These are phyloP conservation scores for Linnemannia zychae DNA, from an alignment of 192 early-diverging fungal species.

Conservation along the genomic window DNA sequence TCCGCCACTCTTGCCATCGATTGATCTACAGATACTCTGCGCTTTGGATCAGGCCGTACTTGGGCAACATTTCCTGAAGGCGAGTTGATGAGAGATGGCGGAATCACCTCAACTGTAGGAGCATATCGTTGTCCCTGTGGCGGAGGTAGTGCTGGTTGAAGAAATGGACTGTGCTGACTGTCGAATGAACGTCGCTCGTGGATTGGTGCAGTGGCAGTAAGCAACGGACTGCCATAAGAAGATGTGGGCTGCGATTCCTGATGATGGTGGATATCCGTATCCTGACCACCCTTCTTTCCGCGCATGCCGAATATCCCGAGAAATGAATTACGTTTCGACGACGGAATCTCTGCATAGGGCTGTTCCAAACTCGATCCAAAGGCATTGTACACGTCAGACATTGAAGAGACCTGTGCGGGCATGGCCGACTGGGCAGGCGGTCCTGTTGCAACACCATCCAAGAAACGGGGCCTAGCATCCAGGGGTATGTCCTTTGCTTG, in stretches of 20 bases:
- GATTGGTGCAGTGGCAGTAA: constrained; percentile 7
- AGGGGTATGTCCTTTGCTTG: constrained; percentile 5
- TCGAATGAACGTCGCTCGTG: constrained; percentile 34
- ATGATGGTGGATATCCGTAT: constrained; percentile 2
- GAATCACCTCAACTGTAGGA: neutral
- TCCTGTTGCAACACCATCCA: neutral
- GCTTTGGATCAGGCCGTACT: neutral
- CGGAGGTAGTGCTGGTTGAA: neutral
- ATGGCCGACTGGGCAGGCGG: neutral
- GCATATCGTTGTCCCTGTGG: constrained; percentile 5
- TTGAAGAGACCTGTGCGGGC: neutral
- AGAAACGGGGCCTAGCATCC: constrained; percentile 16
- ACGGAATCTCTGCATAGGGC: neutral
- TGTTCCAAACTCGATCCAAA: neutral
- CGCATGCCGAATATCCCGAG: constrained; percentile 35
- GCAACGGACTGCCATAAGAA: constrained; percentile 17
- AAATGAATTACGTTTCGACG: constrained; percentile 35
- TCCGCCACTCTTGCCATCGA: neutral
- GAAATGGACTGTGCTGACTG: constrained; percentile 25
- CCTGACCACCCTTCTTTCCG: constrained; percentile 35
- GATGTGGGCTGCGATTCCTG: constrained; percentile 26
- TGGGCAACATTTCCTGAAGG: neutral
- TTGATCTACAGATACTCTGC: constrained; percentile 12
- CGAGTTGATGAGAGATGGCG: neutral
- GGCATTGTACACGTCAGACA: neutral